phyloP scores from a whole-genome alignment of 257 asterid species.

The Lithospermum erythrorhizon region DNA sequence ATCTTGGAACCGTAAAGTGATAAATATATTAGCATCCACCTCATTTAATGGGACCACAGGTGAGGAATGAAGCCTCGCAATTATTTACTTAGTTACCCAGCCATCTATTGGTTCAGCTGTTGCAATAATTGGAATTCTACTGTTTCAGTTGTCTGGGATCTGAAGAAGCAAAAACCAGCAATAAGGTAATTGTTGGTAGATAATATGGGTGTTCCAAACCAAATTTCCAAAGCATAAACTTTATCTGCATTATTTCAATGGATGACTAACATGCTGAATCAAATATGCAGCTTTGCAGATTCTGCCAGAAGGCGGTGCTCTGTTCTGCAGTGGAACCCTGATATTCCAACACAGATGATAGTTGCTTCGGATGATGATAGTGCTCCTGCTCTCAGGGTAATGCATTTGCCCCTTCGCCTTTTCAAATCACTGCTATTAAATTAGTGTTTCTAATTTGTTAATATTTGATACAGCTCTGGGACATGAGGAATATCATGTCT shows the following conservation, averaged over 20 bases:
- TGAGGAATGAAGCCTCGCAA: conserved; percentile 22
- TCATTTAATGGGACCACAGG: conserved; percentile 92
- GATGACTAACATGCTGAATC: neutral
- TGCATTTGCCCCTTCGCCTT: conserved; percentile 7
- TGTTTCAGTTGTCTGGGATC: conserved; percentile 88
- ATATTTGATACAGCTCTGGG: conserved; percentile 75
- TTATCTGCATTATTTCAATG: neutral
- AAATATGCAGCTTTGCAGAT: conserved; percentile 68
- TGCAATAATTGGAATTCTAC: conserved; percentile 20
- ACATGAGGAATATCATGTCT: conserved; percentile 79
- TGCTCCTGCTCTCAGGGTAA: conserved; percentile 83
- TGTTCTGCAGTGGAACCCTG: conserved; percentile 98
- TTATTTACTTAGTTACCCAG: neutral
- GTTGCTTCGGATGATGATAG: conserved; percentile 96
- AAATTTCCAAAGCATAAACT: neutral
- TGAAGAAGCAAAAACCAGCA: conserved; percentile 89
- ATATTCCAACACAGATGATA: conserved; percentile 77
- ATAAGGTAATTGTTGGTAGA: conserved; percentile 41
- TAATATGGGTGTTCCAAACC: neutral
- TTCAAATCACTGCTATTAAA: neutral
- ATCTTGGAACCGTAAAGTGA: conserved; percentile 90
- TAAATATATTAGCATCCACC: conserved; percentile 83
- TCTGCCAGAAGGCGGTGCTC: conserved; percentile 79
- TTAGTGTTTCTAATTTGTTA: conserved; percentile 13
- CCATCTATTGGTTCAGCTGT: neutral